These are phyloP conservation scores for Thoreauomyces humboldtii DNA, from an alignment of 192 early-diverging fungal genomes.

Conservation along the genomic window DNA sequence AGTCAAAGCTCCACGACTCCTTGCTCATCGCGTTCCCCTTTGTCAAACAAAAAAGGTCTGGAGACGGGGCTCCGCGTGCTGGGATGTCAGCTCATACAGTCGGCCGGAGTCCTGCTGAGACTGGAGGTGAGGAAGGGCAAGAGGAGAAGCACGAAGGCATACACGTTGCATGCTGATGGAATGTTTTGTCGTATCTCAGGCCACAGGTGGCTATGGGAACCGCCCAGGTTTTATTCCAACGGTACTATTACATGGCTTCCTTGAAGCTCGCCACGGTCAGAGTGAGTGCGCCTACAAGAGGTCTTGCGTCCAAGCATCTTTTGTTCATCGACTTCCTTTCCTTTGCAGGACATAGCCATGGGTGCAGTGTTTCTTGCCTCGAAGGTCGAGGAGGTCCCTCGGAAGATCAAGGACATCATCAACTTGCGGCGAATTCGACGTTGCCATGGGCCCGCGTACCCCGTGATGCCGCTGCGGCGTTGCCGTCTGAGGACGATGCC, in stretches of 20 bases:
- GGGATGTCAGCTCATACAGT: slow-evolving; percentile 81
- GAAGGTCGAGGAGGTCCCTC: slow-evolving; percentile 74
- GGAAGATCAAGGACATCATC: slow-evolving; percentile 76
- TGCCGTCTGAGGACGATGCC: no score
- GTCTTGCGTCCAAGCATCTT: not conserved
- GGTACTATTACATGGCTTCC: slow-evolving; percentile 83
- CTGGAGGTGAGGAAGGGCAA: slow-evolving; percentile 53
- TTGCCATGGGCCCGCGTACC: not conserved
- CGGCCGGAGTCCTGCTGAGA: slow-evolving; percentile 73
- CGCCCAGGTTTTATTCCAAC: slow-evolving; percentile 89
- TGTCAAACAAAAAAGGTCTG: slow-evolving; percentile 42
- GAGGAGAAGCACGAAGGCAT: not conserved
- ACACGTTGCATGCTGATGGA: not conserved
- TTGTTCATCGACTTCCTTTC: not conserved
- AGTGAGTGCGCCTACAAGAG: slow-evolving; percentile 37
- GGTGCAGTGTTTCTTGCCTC: slow-evolving; percentile 44
- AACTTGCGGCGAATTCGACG: slow-evolving; percentile 47
- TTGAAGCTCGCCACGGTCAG: slow-evolving; percentile 68
- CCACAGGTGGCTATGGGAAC: slow-evolving; percentile 93
- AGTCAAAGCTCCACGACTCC: no score
- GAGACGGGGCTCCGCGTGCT: slow-evolving; percentile 73
- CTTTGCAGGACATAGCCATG: slow-evolving; percentile 40
- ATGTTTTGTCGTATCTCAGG: slow-evolving; percentile 45
- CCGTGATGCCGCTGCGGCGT: not conserved
- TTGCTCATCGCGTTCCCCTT: no score